Conservation (phyloP, 2,329 filamentous ascomycete species). For the Aspergillus neoniger region DNA sequence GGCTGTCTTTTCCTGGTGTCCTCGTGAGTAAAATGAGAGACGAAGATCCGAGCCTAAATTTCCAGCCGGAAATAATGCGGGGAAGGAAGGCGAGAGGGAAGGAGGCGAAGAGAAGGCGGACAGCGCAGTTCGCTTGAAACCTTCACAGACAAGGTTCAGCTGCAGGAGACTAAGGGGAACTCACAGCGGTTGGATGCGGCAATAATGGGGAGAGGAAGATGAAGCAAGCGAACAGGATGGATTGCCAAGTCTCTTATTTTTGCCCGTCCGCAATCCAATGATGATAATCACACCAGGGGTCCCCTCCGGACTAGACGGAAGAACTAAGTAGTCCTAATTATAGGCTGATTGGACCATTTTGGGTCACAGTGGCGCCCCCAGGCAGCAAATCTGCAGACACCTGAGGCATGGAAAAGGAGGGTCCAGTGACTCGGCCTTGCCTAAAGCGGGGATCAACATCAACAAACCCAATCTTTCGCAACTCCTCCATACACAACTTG, state of each 20-base stretch:
- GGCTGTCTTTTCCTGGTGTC: neutral
- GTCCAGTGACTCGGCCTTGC: slow-evolving; percentile 7
- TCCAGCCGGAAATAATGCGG: slow-evolving; percentile 9
- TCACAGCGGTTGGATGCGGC: neutral
- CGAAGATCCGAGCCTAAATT: slow-evolving; percentile 5
- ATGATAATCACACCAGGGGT: neutral
- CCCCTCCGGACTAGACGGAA: neutral
- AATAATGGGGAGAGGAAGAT: neutral
- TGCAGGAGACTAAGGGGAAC: neutral
- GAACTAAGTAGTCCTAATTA: neutral
- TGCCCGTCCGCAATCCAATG: neutral
- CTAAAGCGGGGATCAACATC: slow-evolving; percentile 8
- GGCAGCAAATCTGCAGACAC: neutral
- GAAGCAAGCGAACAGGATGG: neutral
- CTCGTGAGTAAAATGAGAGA: slow-evolving; percentile 1
- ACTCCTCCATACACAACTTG: neutral
- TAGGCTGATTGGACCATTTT: neutral
- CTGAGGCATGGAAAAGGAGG: neutral
- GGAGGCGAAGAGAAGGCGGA: slow-evolving; percentile 11
- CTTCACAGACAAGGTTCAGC: neutral
- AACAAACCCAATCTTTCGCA: neutral
- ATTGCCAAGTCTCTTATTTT: neutral
- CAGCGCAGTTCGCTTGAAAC: neutral
- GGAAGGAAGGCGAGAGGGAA: slow-evolving; percentile 1
- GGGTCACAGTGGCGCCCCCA: neutral